Base-by-base conservation (phyloP, 1,139 yeast genomes). In the Scheffersomyces parashehatae region DNA sequence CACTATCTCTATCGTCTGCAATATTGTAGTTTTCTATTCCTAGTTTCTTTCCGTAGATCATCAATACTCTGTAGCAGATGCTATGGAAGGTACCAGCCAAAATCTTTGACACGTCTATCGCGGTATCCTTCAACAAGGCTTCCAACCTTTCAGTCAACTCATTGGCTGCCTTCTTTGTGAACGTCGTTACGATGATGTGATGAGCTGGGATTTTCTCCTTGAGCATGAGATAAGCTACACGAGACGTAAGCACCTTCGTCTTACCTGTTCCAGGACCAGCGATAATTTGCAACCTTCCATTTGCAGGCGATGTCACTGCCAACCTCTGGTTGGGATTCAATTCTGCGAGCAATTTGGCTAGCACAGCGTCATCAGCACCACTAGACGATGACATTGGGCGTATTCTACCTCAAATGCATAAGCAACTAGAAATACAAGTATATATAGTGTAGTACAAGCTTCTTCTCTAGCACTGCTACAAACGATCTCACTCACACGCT, bases 181-280 rank as follows among this genome's bases (percentile, higher is more conserved):
- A 91, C 0, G 97, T 90, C 10, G 97, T 88, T 24, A 90, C 93
- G 3, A 91, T 77, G 34, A 91, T 76, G 37, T 77, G 67, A 28
- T 74, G 70, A 0, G 97, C 90, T 1, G 71, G 65, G 1, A 84
- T 63, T 2, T 70, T 58, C 31, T 80, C 76, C 9, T 74, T 64
- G 2, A 80, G 52, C 20, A 88, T 55, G 30, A 90, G 68, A 57
- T 82, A 79, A 0, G 95, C 95, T 7, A 89, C 95, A 37, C 96
- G 71, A 1, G 90, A 75, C 0, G 88, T 82, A 36, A 91, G 67
- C 2, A 91, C 91, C 56, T 83, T 87, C 3, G 97, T 90, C 61
- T 90, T 87, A 4, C 91, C 91, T 0, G 83, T 86, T 2, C 98
- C 97, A 0, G 97, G 97, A 0, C 97, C 97, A 0, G 97, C 97